Evolutionary conservation across 2,329 filamentous ascomycete species (phyloP).

Genomic region (Pestalotiopsis sp.): DNA sequence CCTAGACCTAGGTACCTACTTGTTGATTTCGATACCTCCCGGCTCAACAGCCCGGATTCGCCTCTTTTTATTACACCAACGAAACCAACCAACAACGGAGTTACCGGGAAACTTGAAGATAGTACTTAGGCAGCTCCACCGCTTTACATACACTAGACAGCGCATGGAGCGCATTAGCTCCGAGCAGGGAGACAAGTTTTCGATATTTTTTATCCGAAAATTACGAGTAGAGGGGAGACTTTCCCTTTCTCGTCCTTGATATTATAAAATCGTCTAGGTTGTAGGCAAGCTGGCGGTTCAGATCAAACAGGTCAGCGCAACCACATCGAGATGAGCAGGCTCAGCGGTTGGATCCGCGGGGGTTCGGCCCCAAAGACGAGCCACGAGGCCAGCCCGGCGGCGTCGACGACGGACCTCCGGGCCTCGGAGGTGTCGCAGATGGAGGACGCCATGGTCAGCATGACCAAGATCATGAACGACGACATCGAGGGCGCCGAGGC

Average conservation of each 20-base stretch:
- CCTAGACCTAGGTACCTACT: no score
- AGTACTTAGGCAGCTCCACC: conserved; percentile 2
- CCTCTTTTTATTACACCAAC: no score
- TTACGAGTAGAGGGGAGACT: neutral
- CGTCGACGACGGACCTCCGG: conserved; percentile 34
- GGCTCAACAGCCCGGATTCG: no score
- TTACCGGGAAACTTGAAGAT: neutral
- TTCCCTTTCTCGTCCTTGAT: neutral
- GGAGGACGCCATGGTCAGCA: conserved; percentile 63
- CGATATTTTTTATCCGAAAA: neutral
- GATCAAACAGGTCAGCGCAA: neutral
- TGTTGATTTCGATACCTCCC: no score
- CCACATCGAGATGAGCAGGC: conserved; percentile 44
- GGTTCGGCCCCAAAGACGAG: conserved; percentile 38
- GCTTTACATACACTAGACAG: neutral
- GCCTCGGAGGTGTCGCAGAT: conserved; percentile 57
- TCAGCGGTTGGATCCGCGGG: conserved; percentile 53
- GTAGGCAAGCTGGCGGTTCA: neutral
- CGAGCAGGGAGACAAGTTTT: neutral
- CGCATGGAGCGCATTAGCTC: conserved; percentile 4
- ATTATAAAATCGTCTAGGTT: neutral
- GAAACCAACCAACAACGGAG: neutral
- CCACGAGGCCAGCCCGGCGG: conserved; percentile 31
- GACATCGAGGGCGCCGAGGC: conserved; percentile 84
- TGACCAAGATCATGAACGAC: conserved; percentile 80